Base-by-base conservation (phyloP, 2,329 filamentous ascomycete genomes). In the Diaporthe batatas region DNA sequence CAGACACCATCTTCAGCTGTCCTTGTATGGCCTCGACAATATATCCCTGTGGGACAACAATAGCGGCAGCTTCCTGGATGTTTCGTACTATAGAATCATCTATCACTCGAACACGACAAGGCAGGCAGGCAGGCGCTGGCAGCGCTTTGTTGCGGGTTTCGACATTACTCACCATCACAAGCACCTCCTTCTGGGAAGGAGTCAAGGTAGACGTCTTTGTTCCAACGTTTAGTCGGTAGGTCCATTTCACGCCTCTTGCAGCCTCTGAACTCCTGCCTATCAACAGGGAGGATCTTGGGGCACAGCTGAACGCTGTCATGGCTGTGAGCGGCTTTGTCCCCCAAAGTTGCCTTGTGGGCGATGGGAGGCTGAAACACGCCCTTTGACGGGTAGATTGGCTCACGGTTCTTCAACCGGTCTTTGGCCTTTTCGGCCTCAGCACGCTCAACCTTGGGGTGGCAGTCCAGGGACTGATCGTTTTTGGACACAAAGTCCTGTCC, bases 161-260 rank as follows among this genome's bases (percentile, higher is more conserved):
- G 34, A 18, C n/a, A 18, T 42, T 42, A 58, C 55, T 58, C 51
- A 42, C 25, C 11, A 29, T 23, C 23, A 23, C 21, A 23, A 25
- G 14, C 21, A 29, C 14, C 12, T 16, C n/a, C 23, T 3, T 39
- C 34, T 29, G 16, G 23, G 3, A 68, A 42, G 12, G n/a, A 25
- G 14, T 51, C 49, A 42, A 68, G 21, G n/a, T 23, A 68, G 25
- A 55, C 51, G 23, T 47, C 29, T 32, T 68, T 55, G 16, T 68
- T 55, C 51, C 51, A 47, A 10, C 12, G 11, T 23, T 39, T 55
- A 1, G 11, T 29, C 23, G n/a, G 51, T 25, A 14, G 55, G 65
- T 68, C 65, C 23, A 68, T 1, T 10, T 68, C 65, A 34, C 51
- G 65, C 16, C 4, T 32, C 36, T 68, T 55, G 25, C 65, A 68